A percentile compares a stretch with the other conserved stretches of the same genome.
These are phyloP conservation scores for Arthrobotrys megalospora DNA, from an alignment of 2,329 filamentous ascomycete genomes.

Conservation along the genomic window DNA sequence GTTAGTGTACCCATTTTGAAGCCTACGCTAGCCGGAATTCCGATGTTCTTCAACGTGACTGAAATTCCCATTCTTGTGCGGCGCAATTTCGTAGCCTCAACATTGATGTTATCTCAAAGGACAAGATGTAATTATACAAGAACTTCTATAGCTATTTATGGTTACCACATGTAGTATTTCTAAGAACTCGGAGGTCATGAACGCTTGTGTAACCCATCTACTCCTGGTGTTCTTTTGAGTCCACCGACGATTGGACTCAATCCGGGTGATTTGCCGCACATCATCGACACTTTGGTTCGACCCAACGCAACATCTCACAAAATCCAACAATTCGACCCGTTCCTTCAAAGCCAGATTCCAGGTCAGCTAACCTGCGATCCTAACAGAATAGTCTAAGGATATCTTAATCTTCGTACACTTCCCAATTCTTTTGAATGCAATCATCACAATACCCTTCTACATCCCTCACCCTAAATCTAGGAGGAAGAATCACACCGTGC, in stretches of 20 bases:
- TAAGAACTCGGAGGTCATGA: not conserved
- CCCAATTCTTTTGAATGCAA: not conserved
- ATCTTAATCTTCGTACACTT: not conserved
- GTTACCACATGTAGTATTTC: not conserved
- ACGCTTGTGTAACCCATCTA: constrained; percentile 3
- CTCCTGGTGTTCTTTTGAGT: not conserved
- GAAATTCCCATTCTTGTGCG: constrained; percentile 11
- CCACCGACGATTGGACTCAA: not conserved
- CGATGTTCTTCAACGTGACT: constrained; percentile 4
- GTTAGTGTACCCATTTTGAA: constrained; percentile 9
- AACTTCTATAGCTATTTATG: not conserved
- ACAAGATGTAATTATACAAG: not conserved
- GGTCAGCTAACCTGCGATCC: not conserved
- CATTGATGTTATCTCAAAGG: not conserved
- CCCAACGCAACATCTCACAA: constrained; percentile 24
- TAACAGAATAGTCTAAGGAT: not conserved
- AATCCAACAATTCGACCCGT: constrained; percentile 35
- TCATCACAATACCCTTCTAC: constrained; percentile 28
- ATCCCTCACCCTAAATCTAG: constrained; percentile 30
- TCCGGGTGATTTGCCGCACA: constrained; percentile 10
- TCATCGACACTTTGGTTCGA: not conserved
- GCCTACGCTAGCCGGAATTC: constrained; percentile 28
- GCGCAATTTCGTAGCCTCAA: constrained; percentile 11
- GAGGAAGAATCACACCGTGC: constrained; percentile 19
- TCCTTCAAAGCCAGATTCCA: not conserved